These are phyloP conservation scores for Corchorus olitorius DNA, from an alignment of 345 rosid species.

Conservation along the genomic window DNA sequence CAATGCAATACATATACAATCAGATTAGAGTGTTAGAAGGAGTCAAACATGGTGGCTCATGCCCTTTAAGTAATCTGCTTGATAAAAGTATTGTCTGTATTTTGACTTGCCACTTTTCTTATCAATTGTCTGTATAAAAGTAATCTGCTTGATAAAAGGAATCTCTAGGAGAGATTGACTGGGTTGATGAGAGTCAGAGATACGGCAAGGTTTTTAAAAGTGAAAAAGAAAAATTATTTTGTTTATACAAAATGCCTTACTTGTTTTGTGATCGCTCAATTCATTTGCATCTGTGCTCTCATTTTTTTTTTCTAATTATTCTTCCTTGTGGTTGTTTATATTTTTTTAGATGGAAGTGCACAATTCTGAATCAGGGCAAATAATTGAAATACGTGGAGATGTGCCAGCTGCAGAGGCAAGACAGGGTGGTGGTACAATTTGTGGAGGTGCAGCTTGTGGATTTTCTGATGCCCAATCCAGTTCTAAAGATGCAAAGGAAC, in stretches of 20 bases:
- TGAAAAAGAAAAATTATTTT: background rate
- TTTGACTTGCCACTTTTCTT: background rate
- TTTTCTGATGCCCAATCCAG: constrained; percentile 50
- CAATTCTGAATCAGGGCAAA: constrained; percentile 36
- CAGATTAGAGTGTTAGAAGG: background rate
- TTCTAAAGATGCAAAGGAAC: constrained; percentile 57
- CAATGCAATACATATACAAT: background rate
- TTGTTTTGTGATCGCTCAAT: background rate
- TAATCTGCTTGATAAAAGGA: no score
- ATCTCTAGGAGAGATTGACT: no score
- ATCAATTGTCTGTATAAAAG: no score
- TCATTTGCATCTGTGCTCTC: background rate
- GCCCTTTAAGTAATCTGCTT: background rate
- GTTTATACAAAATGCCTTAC: background rate
- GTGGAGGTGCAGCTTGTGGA: constrained; percentile 59
- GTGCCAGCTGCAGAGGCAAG: constrained; percentile 28
- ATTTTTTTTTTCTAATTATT: background rate
- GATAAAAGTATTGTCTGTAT: background rate
- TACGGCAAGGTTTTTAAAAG: background rate
- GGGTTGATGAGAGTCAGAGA: background rate
- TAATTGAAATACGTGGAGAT: constrained; percentile 53
- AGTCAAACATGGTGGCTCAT: background rate
- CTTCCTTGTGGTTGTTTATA: background rate
- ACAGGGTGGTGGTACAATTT: constrained; percentile 38
- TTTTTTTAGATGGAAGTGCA: constrained; percentile 50